phyloP scores from a whole-genome alignment of 257 asterid genomes.

The Fraxinus pennsylvanica region DNA sequence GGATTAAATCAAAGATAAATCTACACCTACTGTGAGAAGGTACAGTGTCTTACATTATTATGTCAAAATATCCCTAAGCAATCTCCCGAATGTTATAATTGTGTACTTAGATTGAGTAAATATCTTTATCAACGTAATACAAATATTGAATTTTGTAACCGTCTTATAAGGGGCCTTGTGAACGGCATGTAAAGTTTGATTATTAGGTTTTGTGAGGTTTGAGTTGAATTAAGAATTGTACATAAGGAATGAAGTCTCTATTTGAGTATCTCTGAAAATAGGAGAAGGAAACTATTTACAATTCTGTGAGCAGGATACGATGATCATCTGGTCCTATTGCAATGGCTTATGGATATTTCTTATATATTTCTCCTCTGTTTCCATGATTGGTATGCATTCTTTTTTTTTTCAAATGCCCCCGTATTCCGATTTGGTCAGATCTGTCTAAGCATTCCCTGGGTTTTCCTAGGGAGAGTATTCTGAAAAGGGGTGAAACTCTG shows the following conservation, averaged over 20 bases:
- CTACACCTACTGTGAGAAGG: not conserved
- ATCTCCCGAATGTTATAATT: not conserved
- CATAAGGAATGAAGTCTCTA: not conserved
- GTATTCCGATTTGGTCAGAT: not conserved
- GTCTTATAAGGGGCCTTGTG: not conserved
- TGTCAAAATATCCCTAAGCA: not conserved
- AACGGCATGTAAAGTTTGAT: not conserved
- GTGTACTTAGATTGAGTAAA: not conserved
- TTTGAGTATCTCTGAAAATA: not conserved
- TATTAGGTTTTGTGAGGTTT: not conserved
- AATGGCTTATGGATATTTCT: conserved; percentile 1
- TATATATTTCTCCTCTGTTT: conserved; percentile 4
- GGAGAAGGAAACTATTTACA: not conserved
- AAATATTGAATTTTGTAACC: not conserved
- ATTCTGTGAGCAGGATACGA: not conserved
- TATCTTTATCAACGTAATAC: not conserved
- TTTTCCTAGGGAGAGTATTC: conserved; percentile 42
- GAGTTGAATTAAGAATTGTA: conserved; percentile 1
- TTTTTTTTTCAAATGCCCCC: not conserved
- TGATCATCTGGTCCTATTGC: not conserved
- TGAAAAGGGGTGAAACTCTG: conserved; percentile 56
- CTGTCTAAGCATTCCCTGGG: not conserved
- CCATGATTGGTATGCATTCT: not conserved
- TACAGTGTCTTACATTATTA: not conserved
- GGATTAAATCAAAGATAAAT: not conserved